A percentile compares a stretch with the other conserved stretches of the same genome.
These are phyloP conservation scores for Rubia yunnanensis DNA, from an alignment of 257 asterid genomes.

Conservation along the genomic window DNA sequence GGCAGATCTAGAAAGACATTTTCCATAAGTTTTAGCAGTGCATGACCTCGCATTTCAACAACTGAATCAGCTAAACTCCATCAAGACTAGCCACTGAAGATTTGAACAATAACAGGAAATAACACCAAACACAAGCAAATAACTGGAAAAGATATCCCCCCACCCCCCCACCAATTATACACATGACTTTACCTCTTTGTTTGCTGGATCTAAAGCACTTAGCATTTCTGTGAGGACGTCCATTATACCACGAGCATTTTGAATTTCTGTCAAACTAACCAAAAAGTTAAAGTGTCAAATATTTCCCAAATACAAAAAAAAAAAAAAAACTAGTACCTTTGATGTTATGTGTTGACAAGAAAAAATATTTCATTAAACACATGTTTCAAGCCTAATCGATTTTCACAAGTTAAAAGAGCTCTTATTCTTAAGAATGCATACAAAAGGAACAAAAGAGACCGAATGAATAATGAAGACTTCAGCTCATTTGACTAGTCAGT, in stretches of 20 bases:
- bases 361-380: not conserved
- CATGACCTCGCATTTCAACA: not conserved
- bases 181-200: conserved; percentile 61
- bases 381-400: not conserved
- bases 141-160: not conserved
- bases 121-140: not conserved
- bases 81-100: not conserved
- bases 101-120: not conserved
- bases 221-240: conserved; percentile 98
- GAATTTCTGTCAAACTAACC: conserved; percentile 82
- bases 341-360: not conserved
- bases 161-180: not conserved
- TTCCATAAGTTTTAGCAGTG: not conserved
- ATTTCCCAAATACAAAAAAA: not conserved
- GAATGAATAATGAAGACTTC: not conserved
- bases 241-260: conserved; percentile 96
- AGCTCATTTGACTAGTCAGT: too few species aligned
- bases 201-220: conserved; percentile 82
- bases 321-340: not conserved
- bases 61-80: not conserved
- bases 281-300: conserved; percentile 11
- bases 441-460: not conserved
- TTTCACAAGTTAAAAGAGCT: not conserved
- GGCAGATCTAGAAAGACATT: not conserved
- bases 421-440: not conserved